Conservation (phyloP, 345 rosid species). For the Luvunga scandens region DNA sequence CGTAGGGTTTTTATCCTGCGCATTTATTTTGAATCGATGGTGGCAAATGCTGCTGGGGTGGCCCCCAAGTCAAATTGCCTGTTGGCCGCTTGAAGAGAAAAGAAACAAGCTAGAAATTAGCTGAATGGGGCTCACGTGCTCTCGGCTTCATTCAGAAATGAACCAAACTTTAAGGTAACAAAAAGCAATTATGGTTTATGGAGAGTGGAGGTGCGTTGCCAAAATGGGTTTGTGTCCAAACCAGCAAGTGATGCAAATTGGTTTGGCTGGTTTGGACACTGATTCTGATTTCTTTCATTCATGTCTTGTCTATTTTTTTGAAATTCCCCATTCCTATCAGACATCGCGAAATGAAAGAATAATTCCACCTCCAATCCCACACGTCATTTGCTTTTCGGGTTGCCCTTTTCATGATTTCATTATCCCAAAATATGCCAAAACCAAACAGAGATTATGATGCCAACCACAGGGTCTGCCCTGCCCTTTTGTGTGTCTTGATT, state of each 20-base stretch:
- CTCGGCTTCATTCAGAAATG: neutral
- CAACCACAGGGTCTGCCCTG: constrained; percentile 1
- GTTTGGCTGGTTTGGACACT: constrained; percentile 6
- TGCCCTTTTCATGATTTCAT: constrained; percentile 5
- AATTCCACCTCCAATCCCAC: constrained; percentile 7
- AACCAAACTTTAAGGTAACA: neutral
- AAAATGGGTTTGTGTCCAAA: constrained; percentile 15
- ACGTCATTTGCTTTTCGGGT: neutral
- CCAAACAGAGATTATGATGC: constrained; percentile 11
- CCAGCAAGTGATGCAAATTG: neutral
- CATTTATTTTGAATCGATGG: neutral
- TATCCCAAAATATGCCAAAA: neutral
- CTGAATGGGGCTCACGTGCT: constrained; percentile 7
- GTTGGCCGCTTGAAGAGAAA: constrained; percentile 9
- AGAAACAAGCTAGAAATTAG: neutral
- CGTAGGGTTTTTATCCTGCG: too few species aligned
- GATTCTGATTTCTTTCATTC: neutral
- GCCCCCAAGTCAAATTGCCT: constrained; percentile 12
- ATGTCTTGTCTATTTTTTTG: neutral
- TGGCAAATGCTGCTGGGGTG: neutral
- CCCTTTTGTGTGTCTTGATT: neutral
- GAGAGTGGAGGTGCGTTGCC: neutral
- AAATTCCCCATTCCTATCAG: constrained; percentile 9
- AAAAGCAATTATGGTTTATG: constrained; percentile 9
- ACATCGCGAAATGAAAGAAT: neutral